A percentile compares a stretch with the other conserved stretches of the same genome.
phyloP scores from a whole-genome alignment of 139 green algal genomes.

The Tetradesmus lagerheimii region DNA sequence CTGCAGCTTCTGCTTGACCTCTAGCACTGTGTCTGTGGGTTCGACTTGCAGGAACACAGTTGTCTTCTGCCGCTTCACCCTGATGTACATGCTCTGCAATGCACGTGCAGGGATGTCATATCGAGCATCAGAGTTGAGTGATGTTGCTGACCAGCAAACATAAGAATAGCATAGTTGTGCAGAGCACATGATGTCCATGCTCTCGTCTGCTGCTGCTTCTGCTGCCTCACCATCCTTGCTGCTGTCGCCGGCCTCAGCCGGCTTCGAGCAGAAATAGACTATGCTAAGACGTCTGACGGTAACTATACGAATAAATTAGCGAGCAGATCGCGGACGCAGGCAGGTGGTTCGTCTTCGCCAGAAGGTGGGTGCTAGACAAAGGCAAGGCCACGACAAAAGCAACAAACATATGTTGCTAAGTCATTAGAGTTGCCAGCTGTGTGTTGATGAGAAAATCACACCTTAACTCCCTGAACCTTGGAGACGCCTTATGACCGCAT shows the following conservation, averaged over 20 bases:
- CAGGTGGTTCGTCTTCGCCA: not conserved
- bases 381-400: no score
- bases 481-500: not conserved
- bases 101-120: not conserved
- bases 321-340: not conserved
- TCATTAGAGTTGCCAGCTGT: no score
- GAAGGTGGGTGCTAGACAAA: not conserved
- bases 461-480: not conserved
- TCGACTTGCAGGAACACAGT: conserved; percentile 92
- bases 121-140: no score
- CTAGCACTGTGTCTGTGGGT: conserved; percentile 84
- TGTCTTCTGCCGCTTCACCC: conserved; percentile 80
- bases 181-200: not conserved
- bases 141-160: no score
- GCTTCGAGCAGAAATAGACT: not conserved
- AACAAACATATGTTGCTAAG: not conserved
- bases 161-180: not conserved
- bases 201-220: not conserved
- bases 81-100: conserved; percentile 74
- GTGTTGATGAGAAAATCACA: no score
- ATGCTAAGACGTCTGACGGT: not conserved
- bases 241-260: not conserved
- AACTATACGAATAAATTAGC: not conserved
- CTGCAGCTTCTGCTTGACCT: conserved; percentile 90
- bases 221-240: not conserved